These are phyloP conservation scores for Prototheca wickerhamii DNA, from an alignment of 163 green algal species.

Conservation along the genomic window DNA sequence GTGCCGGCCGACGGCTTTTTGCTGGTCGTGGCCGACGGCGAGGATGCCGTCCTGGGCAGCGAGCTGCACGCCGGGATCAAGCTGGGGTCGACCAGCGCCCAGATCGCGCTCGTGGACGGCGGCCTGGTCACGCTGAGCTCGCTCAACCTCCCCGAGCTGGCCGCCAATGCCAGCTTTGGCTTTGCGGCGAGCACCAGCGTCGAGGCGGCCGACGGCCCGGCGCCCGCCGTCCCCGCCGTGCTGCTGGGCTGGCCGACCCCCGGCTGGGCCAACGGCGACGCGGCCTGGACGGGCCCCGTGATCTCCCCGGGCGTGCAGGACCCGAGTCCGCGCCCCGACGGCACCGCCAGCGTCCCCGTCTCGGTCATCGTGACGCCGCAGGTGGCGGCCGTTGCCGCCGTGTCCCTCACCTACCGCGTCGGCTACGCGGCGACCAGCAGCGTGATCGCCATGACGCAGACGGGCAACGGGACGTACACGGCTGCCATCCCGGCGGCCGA, in stretches of 20 bases:
- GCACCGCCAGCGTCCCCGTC: no score
- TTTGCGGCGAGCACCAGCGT: background rate
- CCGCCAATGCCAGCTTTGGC: conserved; percentile 15
- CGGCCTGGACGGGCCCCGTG: conserved; percentile 7
- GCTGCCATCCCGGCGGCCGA: conserved; percentile 25
- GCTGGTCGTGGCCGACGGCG: conserved; percentile 10
- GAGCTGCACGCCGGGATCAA: conserved; percentile 18
- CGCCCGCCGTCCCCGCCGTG: background rate
- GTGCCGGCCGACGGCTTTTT: conserved; percentile 10
- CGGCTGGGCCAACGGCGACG: conserved; percentile 9
- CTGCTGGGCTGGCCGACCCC: conserved; percentile 14
- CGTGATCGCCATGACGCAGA: conserved; percentile 18
- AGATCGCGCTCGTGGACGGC: conserved; percentile 5
- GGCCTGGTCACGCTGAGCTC: background rate
- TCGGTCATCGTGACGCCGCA: no score
- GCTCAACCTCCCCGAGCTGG: conserved; percentile 10
- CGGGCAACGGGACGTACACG: conserved; percentile 11
- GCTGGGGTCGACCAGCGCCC: conserved; percentile 4
- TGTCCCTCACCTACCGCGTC: conserved; percentile 24
- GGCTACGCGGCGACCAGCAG: conserved; percentile 17
- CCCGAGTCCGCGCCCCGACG: no score
- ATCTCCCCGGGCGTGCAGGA: background rate
- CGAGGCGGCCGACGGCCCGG: background rate
- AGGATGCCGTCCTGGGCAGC: background rate
- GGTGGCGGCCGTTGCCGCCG: conserved; percentile 3